phyloP scores from a whole-genome alignment of 2,329 filamentous ascomycete genomes.

The Pseudopithomyces maydicus region DNA sequence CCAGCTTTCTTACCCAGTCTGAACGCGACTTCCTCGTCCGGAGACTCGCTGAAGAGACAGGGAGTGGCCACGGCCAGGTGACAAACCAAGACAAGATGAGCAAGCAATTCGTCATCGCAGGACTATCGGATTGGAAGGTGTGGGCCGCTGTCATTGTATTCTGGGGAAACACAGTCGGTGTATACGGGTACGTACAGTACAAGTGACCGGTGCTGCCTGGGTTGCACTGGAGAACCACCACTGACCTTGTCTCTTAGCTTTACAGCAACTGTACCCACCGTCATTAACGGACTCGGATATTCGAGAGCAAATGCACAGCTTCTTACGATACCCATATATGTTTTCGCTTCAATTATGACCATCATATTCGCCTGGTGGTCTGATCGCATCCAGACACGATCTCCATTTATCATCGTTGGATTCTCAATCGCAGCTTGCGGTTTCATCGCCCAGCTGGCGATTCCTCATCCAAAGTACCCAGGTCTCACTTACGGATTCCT shows the following conservation, averaged over 20 bases:
- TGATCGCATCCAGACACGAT: conserved; percentile 58
- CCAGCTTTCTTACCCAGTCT: conserved; percentile 41
- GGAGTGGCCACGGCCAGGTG: conserved; percentile 48
- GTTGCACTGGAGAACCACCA: not conserved
- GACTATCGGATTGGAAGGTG: conserved; percentile 49
- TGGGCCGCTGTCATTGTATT: conserved; percentile 45
- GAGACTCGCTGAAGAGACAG: conserved; percentile 50
- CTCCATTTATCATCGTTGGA: conserved; percentile 59
- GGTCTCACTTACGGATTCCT: conserved; percentile 53
- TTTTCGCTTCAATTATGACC: conserved; percentile 49
- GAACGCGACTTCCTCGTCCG: conserved; percentile 40
- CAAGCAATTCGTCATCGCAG: conserved; percentile 54
- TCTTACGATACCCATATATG: conserved; percentile 49
- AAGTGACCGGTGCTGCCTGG: not conserved
- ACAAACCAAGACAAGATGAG: conserved; percentile 57
- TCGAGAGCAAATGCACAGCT: conserved; percentile 48
- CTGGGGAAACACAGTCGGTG: conserved; percentile 45
- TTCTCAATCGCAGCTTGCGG: conserved; percentile 58
- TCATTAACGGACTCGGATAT: conserved; percentile 50
- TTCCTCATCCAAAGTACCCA: conserved; percentile 48
- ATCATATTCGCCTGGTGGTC: conserved; percentile 53
- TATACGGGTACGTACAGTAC: conserved; percentile 35
- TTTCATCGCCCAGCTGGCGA: conserved; percentile 60
- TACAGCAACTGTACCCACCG: conserved; percentile 48
- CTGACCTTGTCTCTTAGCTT: conserved; percentile 29